Percentiles rank a stretch among this genome's conserved stretches.
These are phyloP conservation scores for Leccinum subspadiceum DNA, from an alignment of 1,284 basidiomycete genomes.

Conservation along the genomic window DNA sequence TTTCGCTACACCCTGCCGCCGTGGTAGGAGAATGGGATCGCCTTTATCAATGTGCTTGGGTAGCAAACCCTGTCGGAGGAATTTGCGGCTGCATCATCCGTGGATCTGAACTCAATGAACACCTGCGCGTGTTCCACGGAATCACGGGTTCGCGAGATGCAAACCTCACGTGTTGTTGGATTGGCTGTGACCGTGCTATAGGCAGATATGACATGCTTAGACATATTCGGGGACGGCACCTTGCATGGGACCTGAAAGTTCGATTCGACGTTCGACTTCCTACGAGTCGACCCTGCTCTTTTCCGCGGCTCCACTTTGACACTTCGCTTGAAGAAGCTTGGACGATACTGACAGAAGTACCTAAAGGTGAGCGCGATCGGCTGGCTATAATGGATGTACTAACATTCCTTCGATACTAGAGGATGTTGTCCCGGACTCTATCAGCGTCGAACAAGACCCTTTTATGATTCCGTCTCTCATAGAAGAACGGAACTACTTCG, in stretches of 20 bases:
- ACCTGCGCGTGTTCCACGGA: not conserved
- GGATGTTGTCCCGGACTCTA: no score
- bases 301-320: not conserved
- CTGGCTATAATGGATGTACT: no score
- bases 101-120: not conserved
- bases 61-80: not conserved
- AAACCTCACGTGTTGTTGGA: not conserved
- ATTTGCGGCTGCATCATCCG: not conserved
- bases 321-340: not conserved
- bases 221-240: not conserved
- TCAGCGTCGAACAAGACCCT: no score
- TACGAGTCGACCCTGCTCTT: not conserved
- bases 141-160: not conserved
- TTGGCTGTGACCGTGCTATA: not conserved
- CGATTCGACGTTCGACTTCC: no score
- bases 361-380: no score
- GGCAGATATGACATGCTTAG: not conserved
- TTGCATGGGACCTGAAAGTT: not conserved
- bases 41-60: not conserved
- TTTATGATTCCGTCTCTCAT: no score
- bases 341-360: not conserved
- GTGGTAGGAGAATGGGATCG: not conserved
- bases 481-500: no score
- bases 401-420: no score
- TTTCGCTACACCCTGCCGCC: not conserved